Base-by-base conservation (phyloP, 352 stramenopile genomes). In the Phytophthora citrophthora region DNA sequence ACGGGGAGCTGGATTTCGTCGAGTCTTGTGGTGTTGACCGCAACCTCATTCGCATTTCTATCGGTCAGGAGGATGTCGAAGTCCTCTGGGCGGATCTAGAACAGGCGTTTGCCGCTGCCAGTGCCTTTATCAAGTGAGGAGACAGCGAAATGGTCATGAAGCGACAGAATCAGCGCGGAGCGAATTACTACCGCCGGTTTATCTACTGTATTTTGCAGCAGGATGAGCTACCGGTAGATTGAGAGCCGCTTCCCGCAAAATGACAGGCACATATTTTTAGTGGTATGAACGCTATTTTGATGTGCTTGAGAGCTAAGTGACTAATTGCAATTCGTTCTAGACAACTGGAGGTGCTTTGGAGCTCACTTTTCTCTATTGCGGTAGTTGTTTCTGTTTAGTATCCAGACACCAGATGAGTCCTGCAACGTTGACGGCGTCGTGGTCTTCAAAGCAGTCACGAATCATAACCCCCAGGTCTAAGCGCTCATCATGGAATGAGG, bases 1-100 rank as follows among this genome's bases (percentile, higher is more conserved):
- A 96, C 64, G 59, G 90, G 31, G 95, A 98, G 70, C 77, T 98
- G 39, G 89, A 97, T 50, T 98, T 95, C 64, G 92, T 88, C 18
- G 84, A 95, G 62, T 79, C 81, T 15, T 98, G 93, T 64, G 90
- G 93, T 41, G 93, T 98, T 12, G 81, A 95, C 54, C 89, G 89
- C 20, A 91, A 96, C 59, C 70, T 98, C 18, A 81, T 98, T 50
- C 91, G 95, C 36, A 89, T 98, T 62, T 95, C 91, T 2, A 87
- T 98, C 51, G 95, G 95, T 9, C 72, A 97, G 16, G 95, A 98
- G 72, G 76, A 92, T 27, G 58, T 68, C 11, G 89, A 97, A 41
- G 64, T 79, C 9, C 72, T 98, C 34, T 92, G 90, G 78, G 43
- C 65, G 6, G 69, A 81, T 46, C 64, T 81, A 26, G 61, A 81